Evolutionary conservation across 805 yeast species (phyloP), one percentile per base, ranked within the genome.

Genomic region (Ogataea ramenticola): DNA sequence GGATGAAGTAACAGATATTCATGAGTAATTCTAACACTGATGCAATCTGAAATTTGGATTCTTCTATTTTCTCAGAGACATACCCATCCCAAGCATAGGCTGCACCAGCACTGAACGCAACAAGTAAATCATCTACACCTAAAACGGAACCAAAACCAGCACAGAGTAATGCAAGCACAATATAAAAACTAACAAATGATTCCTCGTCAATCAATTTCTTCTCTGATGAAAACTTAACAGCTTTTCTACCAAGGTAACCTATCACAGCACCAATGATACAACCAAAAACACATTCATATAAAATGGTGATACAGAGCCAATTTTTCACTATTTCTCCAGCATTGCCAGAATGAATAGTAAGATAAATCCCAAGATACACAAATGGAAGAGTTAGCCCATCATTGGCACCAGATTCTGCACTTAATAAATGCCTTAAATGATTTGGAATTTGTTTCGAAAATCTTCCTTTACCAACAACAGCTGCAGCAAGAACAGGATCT

Each of bases 371-470:
- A 26, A 82, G 64, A 53, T 67, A 80, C 40, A 82, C 77, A 55
- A 82, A 83, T 4, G 90, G 90, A 45, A 77, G 76, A 1, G 82
- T 80, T 69, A 77, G 71, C 36, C 89, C 89, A 56, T 82, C 90
- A 55, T 82, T 83, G 51, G 86, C 81, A 3, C 85, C 89, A 1
- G 86, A 77, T 54, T 82, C 90, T 1, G 87, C 86, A 29, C 80
- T 69, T 40, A 82, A 64, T 43, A 82, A 64, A 49, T 80, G 72
- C 49, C 86, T 65, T 45, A 82, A 67, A 49, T 75, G 79, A 12
- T 79, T 79, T 2, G 82, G 79, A 31, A 82, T 85, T 48, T 80
- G 64, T 54, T 75, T 76, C 8, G 87, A 86, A 57, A 82, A 82
- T 50, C 76, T 76, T 42, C 88, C 88, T 49, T 79, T 79, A 66